Evolutionary conservation across 768 basidiomycete species (phyloP).

Genomic region (Rossbeevera mucosa): DNA sequence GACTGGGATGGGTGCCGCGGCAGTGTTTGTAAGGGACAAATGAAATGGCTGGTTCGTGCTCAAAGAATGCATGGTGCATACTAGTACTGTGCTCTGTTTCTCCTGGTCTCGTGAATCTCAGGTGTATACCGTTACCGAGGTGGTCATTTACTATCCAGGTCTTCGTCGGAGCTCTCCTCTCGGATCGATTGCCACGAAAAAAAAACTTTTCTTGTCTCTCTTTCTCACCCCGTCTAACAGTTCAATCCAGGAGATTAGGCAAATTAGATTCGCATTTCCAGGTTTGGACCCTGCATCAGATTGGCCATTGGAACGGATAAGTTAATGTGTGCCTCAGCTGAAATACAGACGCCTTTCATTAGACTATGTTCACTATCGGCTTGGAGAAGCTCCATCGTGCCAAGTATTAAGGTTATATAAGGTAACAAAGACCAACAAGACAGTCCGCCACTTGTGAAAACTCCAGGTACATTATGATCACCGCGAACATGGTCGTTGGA

Average conservation of each 20-base stretch:
- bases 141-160: not conserved
- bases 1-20: constrained; percentile 90
- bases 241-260: not conserved
- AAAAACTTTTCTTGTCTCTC: not conserved
- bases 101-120: not conserved
- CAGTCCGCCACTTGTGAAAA: not conserved
- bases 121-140: not conserved
- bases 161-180: not conserved
- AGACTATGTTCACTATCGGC: not conserved
- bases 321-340: not conserved
- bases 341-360: not conserved
- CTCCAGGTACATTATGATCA: not conserved
- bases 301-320: not conserved
- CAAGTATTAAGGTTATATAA: not conserved
- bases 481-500: not conserved
- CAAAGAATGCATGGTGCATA: not conserved
- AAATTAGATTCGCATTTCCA: not conserved
- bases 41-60: constrained; percentile 1
- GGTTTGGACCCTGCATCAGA: not conserved
- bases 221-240: not conserved
- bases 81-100: not conserved
- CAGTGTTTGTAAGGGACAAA: constrained; percentile 58
- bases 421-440: not conserved
- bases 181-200: not conserved
- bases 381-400: not conserved